Conservation (phyloP, 2,329 filamentous ascomycete genomes). For the Fusarium duplospermum region DNA sequence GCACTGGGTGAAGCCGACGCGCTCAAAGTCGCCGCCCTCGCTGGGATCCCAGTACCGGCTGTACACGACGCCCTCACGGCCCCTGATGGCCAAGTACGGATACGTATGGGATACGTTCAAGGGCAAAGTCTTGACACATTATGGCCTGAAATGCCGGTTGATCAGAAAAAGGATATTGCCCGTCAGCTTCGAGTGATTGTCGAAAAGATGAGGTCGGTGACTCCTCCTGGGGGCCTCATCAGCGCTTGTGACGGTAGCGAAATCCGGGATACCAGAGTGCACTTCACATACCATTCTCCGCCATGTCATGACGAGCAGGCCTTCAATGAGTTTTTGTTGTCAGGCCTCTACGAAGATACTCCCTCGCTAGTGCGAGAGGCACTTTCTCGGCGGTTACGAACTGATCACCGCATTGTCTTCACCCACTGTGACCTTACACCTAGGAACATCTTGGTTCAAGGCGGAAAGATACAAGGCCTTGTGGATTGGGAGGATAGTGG, state of each 20-base stretch:
- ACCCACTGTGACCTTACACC: constrained; percentile 63
- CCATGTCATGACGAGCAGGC: constrained; percentile 36
- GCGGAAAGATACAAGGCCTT: constrained; percentile 54
- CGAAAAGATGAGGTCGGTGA: background rate
- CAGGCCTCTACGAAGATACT: background rate
- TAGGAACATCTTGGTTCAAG: constrained; percentile 57
- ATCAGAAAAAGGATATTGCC: constrained; percentile 37
- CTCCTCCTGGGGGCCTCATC: background rate
- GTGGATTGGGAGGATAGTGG: constrained; percentile 61
- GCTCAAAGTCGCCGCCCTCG: background rate
- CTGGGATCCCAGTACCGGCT: background rate
- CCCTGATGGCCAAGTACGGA: background rate
- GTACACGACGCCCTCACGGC: accelerated
- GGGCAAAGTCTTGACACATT: constrained; percentile 42
- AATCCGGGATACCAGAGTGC: constrained; percentile 41
- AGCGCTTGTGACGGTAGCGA: constrained; percentile 41
- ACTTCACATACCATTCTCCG: constrained; percentile 35
- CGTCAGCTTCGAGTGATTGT: constrained; percentile 38
- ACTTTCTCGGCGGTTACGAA: background rate
- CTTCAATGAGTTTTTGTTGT: background rate
- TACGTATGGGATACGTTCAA: constrained; percentile 43
- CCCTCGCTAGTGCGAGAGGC: background rate
- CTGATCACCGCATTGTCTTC: constrained; percentile 53
- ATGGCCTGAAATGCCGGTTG: constrained; percentile 39
- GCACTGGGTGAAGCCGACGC: background rate